A percentile compares a stretch with the other conserved stretches of the same genome.
These are phyloP conservation scores for Entomortierella parvispora DNA, from an alignment of 192 early-diverging fungal species.

Conservation along the genomic window DNA sequence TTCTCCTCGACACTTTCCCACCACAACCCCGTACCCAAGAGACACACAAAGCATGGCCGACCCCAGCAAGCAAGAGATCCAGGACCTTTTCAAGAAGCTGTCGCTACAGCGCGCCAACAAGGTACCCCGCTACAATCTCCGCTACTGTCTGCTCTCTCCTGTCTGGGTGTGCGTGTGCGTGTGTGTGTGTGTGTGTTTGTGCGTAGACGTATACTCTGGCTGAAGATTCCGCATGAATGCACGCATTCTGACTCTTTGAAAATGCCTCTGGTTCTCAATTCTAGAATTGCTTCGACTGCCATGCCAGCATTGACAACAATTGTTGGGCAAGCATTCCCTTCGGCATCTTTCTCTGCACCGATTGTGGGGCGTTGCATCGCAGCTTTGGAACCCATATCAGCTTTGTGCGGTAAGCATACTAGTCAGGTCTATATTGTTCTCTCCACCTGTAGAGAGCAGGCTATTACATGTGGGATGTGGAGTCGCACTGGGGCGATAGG, in stretches of 20 bases:
- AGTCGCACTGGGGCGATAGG: too few species aligned
- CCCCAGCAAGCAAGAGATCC: constrained; percentile 50
- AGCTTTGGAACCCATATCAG: constrained; percentile 51
- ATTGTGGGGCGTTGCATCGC: constrained; percentile 47
- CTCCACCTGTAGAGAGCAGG: background rate
- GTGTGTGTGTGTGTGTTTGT: too few species aligned
- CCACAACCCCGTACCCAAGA: too few species aligned
- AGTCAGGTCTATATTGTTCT: background rate
- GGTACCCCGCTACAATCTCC: constrained; percentile 11
- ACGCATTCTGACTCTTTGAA: too few species aligned
- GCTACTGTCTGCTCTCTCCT: background rate
- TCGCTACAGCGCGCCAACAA: constrained; percentile 37
- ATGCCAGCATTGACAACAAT: constrained; percentile 53
- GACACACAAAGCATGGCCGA: constrained; percentile 18
- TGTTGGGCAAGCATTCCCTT: constrained; percentile 51
- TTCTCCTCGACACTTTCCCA: too few species aligned
- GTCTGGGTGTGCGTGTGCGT: background rate
- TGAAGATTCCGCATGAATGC: background rate
- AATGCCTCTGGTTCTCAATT: too few species aligned
- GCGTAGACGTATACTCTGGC: background rate
- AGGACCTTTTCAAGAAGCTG: constrained; percentile 41
- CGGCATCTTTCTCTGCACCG: constrained; percentile 51
- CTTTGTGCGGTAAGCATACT: constrained; percentile 37
- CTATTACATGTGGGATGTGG: background rate
- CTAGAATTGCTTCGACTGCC: constrained; percentile 51